phyloP scores from a whole-genome alignment of 1,284 basidiomycete species.

The Cystobasidiaceae sp. region DNA sequence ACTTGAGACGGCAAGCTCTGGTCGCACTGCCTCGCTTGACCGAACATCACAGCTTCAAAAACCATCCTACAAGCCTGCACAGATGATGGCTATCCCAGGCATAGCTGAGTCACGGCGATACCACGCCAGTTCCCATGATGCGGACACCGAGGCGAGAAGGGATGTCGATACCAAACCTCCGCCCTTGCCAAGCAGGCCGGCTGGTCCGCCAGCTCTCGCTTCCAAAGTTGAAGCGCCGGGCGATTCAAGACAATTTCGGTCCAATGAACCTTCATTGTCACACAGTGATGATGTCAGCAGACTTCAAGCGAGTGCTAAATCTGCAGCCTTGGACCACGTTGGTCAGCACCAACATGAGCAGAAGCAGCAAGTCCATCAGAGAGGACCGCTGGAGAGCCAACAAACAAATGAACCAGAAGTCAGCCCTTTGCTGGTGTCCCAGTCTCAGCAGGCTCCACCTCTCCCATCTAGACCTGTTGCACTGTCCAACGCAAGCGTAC shows the following conservation, averaged over 20 bases:
- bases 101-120: constrained; percentile 13
- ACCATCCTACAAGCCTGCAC: constrained; percentile 28
- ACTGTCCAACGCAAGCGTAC: neutral
- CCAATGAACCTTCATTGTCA: too few relatives aligned
- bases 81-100: constrained; percentile 34
- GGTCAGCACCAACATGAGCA: too few relatives aligned
- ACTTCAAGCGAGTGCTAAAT: too few relatives aligned
- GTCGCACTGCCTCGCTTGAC: neutral
- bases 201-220: too few relatives aligned
- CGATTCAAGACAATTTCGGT: too few relatives aligned
- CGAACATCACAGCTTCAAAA: neutral
- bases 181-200: too few relatives aligned
- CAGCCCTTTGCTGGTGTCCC: neutral
- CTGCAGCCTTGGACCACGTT: too few relatives aligned
- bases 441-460: neutral
- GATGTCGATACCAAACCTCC: neutral
- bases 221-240: neutral
- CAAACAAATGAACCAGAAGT: too few relatives aligned
- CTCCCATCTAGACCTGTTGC: neutral
- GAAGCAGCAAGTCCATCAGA: too few relatives aligned
- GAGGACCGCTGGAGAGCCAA: too few relatives aligned
- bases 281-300: too few relatives aligned
- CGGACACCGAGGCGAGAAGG: neutral
- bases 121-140: constrained; percentile 1
- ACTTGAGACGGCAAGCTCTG: neutral